Conservation (phyloP, 2,329 filamentous ascomycete genomes). For the Clarireedia monteithiana region DNA sequence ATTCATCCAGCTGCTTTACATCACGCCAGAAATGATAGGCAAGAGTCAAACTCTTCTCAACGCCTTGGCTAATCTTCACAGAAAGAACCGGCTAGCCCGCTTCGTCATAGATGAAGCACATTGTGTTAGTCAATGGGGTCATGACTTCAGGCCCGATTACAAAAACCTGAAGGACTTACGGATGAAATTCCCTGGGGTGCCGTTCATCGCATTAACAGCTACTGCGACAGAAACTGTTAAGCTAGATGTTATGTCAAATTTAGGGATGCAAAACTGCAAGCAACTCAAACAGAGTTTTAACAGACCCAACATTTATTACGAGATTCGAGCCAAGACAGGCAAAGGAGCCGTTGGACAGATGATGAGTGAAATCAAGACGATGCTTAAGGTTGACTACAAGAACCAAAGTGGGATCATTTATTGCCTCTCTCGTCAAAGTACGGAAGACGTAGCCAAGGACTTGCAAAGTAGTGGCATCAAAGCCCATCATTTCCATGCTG, state of each 20-base stretch:
- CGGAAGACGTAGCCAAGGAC: slow-evolving; percentile 69
- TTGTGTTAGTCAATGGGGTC: slow-evolving; percentile 98
- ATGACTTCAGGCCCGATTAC: slow-evolving; percentile 96
- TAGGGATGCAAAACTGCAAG: slow-evolving; percentile 70
- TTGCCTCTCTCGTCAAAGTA: slow-evolving; percentile 75
- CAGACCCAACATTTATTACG: slow-evolving; percentile 86
- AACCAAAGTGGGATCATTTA: slow-evolving; percentile 86
- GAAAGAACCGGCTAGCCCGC: slow-evolving; percentile 66
- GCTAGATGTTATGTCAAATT: slow-evolving; percentile 81
- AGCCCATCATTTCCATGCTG: slow-evolving; percentile 82
- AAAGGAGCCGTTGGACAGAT: slow-evolving; percentile 24
- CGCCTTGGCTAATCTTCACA: slow-evolving; percentile 60
- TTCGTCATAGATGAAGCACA: slow-evolving; percentile 99
- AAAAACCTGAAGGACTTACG: slow-evolving; percentile 75
- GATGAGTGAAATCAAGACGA: slow-evolving; percentile 44
- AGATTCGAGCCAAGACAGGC: slow-evolving; percentile 54
- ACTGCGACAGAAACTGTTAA: slow-evolving; percentile 93
- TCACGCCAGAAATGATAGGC: slow-evolving; percentile 94
- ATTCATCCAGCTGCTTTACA: slow-evolving; percentile 75
- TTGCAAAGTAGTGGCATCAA: slow-evolving; percentile 58
- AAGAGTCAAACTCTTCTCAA: slow-evolving; percentile 65
- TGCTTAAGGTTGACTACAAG: slow-evolving; percentile 64
- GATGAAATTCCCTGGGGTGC: slow-evolving; percentile 65
- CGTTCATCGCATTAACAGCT: slow-evolving; percentile 90
- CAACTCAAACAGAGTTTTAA: slow-evolving; percentile 93